Percentiles rank a stretch among this genome's conserved stretches.
phyloP scores from a whole-genome alignment of 2,329 filamentous ascomycete genomes.

The Colletotrichum higginsianum region DNA sequence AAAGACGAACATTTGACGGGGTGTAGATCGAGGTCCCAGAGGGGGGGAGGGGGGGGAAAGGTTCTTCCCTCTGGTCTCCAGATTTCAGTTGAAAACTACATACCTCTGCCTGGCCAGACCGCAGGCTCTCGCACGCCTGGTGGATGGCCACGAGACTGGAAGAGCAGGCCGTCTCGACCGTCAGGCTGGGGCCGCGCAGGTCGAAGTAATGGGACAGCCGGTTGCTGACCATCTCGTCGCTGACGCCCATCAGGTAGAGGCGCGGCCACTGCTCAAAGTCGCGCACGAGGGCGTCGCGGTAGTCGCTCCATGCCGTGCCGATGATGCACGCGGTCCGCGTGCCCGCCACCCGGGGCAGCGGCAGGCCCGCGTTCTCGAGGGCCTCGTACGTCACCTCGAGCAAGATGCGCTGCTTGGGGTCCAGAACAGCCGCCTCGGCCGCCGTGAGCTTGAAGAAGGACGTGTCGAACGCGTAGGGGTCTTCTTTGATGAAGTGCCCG shows the following conservation, averaged over 20 bases:
- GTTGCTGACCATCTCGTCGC: slow-evolving; percentile 54
- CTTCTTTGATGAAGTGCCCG: slow-evolving; percentile 47
- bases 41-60: too few species aligned
- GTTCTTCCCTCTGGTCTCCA: too few species aligned
- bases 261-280: slow-evolving; percentile 50
- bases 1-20: slow-evolving; percentile 38
- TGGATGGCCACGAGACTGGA: slow-evolving; percentile 63
- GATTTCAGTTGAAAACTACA: slow-evolving; percentile 12
- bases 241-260: slow-evolving; percentile 59
- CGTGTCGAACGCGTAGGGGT: slow-evolving; percentile 52
- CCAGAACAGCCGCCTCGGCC: slow-evolving; percentile 55
- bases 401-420: slow-evolving; percentile 44
- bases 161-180: slow-evolving; percentile 67
- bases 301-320: slow-evolving; percentile 23
- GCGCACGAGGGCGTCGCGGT: slow-evolving; percentile 49
- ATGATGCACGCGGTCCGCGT: slow-evolving; percentile 31
- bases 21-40: too few species aligned
- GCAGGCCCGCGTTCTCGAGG: slow-evolving; percentile 44
- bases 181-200: slow-evolving; percentile 61
- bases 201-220: slow-evolving; percentile 64
- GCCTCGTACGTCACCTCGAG: slow-evolving; percentile 45
- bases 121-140: slow-evolving; percentile 52
- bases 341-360: slow-evolving; percentile 18
- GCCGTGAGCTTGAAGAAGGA: slow-evolving; percentile 58
- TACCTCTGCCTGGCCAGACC: slow-evolving; percentile 46